Evolutionary conservation across 2,329 filamentous ascomycete genomes (phyloP).

Genomic region (Fusarium graminum): DNA sequence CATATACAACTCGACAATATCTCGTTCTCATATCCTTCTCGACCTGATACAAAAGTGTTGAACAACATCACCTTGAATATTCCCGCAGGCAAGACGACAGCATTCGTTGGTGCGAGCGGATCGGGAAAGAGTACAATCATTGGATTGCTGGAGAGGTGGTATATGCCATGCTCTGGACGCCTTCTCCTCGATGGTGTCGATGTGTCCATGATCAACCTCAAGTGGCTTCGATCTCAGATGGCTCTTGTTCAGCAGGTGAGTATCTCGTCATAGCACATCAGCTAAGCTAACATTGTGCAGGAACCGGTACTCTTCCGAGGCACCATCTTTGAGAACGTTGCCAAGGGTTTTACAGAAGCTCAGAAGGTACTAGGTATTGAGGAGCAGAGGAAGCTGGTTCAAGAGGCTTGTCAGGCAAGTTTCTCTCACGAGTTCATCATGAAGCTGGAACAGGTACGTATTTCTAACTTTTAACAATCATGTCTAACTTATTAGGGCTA

Average conservation of each 20-base stretch:
- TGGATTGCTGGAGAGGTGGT: conserved; percentile 75
- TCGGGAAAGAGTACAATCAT: conserved; percentile 78
- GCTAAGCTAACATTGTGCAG: background rate
- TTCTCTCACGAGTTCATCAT: conserved; percentile 46
- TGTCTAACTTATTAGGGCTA: conserved; percentile 30
- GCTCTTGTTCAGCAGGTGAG: conserved; percentile 55
- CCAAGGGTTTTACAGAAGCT: conserved; percentile 39
- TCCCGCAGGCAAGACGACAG: conserved; percentile 71
- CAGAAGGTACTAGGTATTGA: conserved; percentile 9
- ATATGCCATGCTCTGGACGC: conserved; percentile 54
- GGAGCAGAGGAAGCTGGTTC: conserved; percentile 18
- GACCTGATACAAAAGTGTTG: conserved; percentile 69
- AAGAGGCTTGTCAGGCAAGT: conserved; percentile 40
- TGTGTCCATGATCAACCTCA: conserved; percentile 57
- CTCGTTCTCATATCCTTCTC: conserved; percentile 74
- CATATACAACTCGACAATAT: conserved; percentile 68
- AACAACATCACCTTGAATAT: conserved; percentile 67
- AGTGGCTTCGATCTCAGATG: conserved; percentile 62
- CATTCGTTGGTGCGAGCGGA: conserved; percentile 78
- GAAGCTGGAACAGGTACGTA: conserved; percentile 27
- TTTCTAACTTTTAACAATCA: accelerated
- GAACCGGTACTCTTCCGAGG: conserved; percentile 48
- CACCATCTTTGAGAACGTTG: conserved; percentile 49
- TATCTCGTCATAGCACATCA: accelerated
- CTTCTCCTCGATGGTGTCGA: conserved; percentile 57